These are phyloP conservation scores for Kappamyces sp. DNA, from an alignment of 192 early-diverging fungal species.

Conservation along the genomic window DNA sequence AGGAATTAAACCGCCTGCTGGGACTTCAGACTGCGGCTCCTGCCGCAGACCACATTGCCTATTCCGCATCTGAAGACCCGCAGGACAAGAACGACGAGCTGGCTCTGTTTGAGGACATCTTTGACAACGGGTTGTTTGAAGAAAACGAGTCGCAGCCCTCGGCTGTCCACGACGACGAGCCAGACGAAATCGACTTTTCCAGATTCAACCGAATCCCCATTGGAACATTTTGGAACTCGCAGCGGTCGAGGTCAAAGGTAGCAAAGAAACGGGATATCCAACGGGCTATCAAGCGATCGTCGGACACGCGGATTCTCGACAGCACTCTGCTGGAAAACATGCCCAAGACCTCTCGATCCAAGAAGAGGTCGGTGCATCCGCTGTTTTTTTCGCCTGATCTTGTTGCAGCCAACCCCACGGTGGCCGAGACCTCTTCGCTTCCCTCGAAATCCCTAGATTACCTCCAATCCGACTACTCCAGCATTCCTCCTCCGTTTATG, in stretches of 20 bases:
- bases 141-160: not conserved
- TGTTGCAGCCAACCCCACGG: not conserved
- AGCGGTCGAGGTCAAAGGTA: not conserved
- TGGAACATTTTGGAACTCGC: slow-evolving; percentile 18
- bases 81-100: not conserved
- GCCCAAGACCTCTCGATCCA: slow-evolving; percentile 3
- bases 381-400: slow-evolving; percentile 12
- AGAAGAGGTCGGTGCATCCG: not conserved
- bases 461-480: too few relatives aligned
- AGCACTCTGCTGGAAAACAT: slow-evolving; percentile 7
- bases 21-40: not conserved
- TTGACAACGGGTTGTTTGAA: slow-evolving; percentile 1
- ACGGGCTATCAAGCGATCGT: slow-evolving; percentile 10
- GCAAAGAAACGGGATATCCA: slow-evolving; percentile 9
- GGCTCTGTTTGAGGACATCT: too few relatives aligned
- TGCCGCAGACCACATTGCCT: not conserved
- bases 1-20: slow-evolving; percentile 3
- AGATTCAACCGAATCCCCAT: slow-evolving; percentile 17
- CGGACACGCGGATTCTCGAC: not conserved
- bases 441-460: too few relatives aligned
- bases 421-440: too few relatives aligned
- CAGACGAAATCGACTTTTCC: slow-evolving; percentile 8
- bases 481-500: too few relatives aligned
- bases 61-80: not conserved
- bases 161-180: not conserved